Base-by-base conservation (phyloP, 345 rosid species). In the Salix purpurea region DNA sequence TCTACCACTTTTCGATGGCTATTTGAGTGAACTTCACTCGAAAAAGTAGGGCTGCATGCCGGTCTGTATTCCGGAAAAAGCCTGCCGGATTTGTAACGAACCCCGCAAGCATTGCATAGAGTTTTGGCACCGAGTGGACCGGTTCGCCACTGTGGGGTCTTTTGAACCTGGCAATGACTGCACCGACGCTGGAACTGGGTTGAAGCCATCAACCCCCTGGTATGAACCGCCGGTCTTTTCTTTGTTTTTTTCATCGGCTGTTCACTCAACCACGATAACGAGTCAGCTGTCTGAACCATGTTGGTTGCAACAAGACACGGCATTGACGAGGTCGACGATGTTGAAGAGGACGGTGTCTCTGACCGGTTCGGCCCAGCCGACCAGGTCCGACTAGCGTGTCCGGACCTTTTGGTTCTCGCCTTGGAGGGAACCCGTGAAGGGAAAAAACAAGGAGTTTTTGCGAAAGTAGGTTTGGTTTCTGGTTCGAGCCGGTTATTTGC, bases 91-190 rank as follows among this genome's bases (percentile, higher is more conserved):
- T 89, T 89, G 26, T 66, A 89, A 24, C 91, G 85, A 70, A 89
- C 91, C 30, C 91, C 91, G 30, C 91, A 89, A 13, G 91, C 91
- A 39, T 89, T 89, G 46, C 91, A 89, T 2, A 89, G 83, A 4
- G 91, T 89, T 68, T 89, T 89, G 16, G 91, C 74, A 15, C 91
- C 91, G 0, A 75, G 84, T 0, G 91, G 91, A 34, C 91, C 91
- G 82, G 87, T 77, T 83, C 91, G 79, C 91, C 91, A 89, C 74
- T 89, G 91, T 1, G 91, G 91, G 44, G 91, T 87, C 83, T 89
- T 87, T 61, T 87, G 88, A 10, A 83, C 88, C 65, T 81, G 86
- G 67, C 91, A 89, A 62, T 89, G 91, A 48, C 86, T 87, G 30
- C 91, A 89, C 67, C 86, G 71, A 30, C 91, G 71, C 64, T 81